Conservation (phyloP, 352 stramenopile genomes). For the Pythium plurisporium region DNA sequence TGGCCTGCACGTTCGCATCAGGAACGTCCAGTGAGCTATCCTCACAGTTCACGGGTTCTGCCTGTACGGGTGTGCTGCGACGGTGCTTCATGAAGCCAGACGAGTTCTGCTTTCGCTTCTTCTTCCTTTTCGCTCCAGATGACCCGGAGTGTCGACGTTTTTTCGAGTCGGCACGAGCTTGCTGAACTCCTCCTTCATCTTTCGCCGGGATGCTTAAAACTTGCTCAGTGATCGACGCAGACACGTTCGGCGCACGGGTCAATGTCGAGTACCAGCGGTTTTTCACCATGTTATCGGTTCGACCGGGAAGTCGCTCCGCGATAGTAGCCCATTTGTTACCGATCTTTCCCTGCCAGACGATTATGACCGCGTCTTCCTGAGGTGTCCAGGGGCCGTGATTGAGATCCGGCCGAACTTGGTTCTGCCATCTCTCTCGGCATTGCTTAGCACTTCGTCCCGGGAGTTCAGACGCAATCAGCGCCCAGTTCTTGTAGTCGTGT, state of each 20-base stretch:
- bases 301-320: conserved; percentile 31
- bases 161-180: not conserved
- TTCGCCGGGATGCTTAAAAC: too few relatives aligned
- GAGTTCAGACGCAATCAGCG: conserved; percentile 53
- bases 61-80: not conserved
- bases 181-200: too few relatives aligned
- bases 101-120: too few relatives aligned
- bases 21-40: too few relatives aligned
- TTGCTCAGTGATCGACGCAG: too few relatives aligned
- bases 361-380: conserved; percentile 22
- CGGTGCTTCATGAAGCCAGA: not conserved
- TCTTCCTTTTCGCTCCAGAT: not conserved
- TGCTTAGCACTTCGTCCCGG: conserved; percentile 62
- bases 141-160: not conserved
- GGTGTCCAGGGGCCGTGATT: conserved; percentile 23
- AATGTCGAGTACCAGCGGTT: conserved; percentile 46
- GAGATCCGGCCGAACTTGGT: conserved; percentile 22
- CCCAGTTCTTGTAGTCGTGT: conserved; percentile 49
- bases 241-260: too few relatives aligned
- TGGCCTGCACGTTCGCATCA: too few relatives aligned
- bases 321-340: conserved; percentile 59
- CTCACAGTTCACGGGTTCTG: too few relatives aligned
- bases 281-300: conserved; percentile 60
- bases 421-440: conserved; percentile 51
- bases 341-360: conserved; percentile 16